Evolutionary conservation across 306 rosid species (phyloP).

Genomic region (Vigna trinervia): DNA sequence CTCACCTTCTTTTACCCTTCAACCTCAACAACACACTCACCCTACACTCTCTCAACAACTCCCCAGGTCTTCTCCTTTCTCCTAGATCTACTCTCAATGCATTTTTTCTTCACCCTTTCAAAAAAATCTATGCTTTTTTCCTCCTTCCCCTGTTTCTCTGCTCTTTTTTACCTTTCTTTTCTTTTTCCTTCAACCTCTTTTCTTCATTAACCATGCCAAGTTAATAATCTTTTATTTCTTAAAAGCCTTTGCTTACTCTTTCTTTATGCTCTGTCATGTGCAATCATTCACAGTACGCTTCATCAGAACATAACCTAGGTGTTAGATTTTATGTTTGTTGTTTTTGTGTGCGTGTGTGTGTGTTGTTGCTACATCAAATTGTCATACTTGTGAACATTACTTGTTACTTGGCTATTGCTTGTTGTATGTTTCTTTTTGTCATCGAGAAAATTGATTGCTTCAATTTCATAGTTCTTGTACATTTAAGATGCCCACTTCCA

Average conservation of each 20-base stretch:
- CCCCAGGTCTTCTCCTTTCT: constrained; percentile 56
- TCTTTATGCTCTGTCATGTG: background rate
- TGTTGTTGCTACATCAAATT: background rate
- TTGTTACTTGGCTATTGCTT: background rate
- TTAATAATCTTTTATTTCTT: background rate
- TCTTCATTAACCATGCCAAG: background rate
- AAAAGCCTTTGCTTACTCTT: background rate
- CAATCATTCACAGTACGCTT: background rate
- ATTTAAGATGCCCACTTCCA: background rate
- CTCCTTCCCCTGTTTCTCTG: background rate
- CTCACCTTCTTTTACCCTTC: background rate
- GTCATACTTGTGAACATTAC: background rate
- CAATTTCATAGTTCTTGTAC: background rate
- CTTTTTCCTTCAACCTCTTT: background rate
- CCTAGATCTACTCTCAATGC: constrained; percentile 21
- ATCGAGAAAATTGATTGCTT: background rate
- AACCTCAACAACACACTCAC: background rate
- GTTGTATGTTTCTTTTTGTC: background rate
- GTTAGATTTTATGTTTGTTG: constrained; percentile 8
- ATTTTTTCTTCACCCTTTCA: background rate
- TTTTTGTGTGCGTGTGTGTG: background rate
- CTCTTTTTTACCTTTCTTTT: background rate
- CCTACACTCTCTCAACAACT: constrained; percentile 44
- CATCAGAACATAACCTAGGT: constrained; percentile 19
- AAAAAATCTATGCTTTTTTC: background rate